A percentile compares a stretch with the other conserved stretches of the same genome.
phyloP scores from a whole-genome alignment of 2,329 filamentous ascomycete species.

The Paracamarosporium sp. region DNA sequence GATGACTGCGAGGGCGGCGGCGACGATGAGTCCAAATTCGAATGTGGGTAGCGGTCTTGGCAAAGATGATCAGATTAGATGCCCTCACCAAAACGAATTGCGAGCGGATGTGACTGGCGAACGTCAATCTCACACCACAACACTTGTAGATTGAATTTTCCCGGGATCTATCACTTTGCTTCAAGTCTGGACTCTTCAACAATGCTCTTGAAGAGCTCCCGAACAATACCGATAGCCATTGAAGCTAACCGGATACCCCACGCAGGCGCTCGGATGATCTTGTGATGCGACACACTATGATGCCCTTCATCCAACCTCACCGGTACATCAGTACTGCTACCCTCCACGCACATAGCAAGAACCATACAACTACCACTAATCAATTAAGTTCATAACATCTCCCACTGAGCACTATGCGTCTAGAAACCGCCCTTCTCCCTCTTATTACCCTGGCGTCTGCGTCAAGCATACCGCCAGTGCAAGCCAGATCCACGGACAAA shows the following conservation, averaged over 20 bases:
- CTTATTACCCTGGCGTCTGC: conserved; percentile 48
- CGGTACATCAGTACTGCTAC: background rate
- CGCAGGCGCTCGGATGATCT: conserved; percentile 4
- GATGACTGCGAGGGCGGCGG: conserved; percentile 37
- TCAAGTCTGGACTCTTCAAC: background rate
- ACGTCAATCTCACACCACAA: background rate
- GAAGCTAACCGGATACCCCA: background rate
- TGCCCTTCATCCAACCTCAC: background rate
- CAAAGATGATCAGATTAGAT: conserved; percentile 28
- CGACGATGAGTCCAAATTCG: conserved; percentile 32
- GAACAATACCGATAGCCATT: background rate
- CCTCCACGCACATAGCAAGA: background rate
- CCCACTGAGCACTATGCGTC: conserved; percentile 30
- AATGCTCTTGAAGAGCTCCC: background rate
- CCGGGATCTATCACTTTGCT: background rate
- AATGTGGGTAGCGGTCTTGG: conserved; percentile 31
- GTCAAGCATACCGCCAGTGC: conserved; percentile 33
- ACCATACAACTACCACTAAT: background rate
- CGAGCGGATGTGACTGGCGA: background rate
- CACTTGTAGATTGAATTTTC: background rate
- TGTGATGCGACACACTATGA: conserved; percentile 7
- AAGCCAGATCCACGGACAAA: conserved; percentile 1
- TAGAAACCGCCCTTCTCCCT: conserved; percentile 27
- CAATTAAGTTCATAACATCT: background rate
- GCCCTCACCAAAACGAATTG: background rate